Percentiles rank a stretch among this genome's conserved stretches.
Conservation (phyloP, 352 stramenopile species). For the Phytophthora pinifolia region DNA sequence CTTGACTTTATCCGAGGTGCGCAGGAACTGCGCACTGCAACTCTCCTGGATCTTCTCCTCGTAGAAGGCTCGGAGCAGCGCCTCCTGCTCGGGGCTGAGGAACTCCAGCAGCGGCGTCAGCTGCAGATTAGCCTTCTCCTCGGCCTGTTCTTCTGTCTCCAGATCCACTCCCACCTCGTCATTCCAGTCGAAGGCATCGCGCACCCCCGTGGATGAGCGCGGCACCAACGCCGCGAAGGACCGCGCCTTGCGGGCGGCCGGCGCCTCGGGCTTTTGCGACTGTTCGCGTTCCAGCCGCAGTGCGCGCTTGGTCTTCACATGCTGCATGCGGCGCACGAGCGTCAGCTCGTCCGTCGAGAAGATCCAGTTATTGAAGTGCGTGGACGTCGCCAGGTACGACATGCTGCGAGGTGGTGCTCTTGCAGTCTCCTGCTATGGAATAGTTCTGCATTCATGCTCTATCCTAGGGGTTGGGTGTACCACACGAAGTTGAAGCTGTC, state of each 20-base stretch:
- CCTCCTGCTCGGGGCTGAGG: conserved; percentile 63
- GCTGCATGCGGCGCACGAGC: conserved; percentile 54
- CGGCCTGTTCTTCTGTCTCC: conserved; percentile 38
- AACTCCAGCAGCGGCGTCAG: conserved; percentile 59
- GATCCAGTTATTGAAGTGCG: conserved; percentile 91
- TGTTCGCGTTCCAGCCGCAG: conserved; percentile 67
- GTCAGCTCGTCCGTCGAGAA: conserved; percentile 66
- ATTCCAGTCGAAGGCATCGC: conserved; percentile 76
- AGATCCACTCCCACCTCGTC: conserved; percentile 62
- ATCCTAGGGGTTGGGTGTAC: background rate
- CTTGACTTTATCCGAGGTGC: conserved; percentile 88
- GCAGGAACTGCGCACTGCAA: conserved; percentile 80
- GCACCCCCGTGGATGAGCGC: conserved; percentile 53
- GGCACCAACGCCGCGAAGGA: conserved; percentile 82
- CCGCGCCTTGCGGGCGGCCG: conserved; percentile 54
- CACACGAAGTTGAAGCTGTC: conserved; percentile 21
- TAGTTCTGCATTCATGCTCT: background rate
- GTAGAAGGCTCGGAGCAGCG: conserved; percentile 68
- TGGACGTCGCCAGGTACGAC: conserved; percentile 83
- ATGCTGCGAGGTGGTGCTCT: conserved; percentile 24
- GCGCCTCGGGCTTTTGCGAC: conserved; percentile 29
- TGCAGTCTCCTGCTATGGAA: background rate
- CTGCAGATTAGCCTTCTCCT: conserved; percentile 56
- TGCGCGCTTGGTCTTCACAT: conserved; percentile 62
- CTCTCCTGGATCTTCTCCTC: conserved; percentile 83